Evolutionary conservation across 75 land plant genomes (phyloP), one percentile per base, ranked within the genome.

Genomic region (Ceratopteris richardii): DNA sequence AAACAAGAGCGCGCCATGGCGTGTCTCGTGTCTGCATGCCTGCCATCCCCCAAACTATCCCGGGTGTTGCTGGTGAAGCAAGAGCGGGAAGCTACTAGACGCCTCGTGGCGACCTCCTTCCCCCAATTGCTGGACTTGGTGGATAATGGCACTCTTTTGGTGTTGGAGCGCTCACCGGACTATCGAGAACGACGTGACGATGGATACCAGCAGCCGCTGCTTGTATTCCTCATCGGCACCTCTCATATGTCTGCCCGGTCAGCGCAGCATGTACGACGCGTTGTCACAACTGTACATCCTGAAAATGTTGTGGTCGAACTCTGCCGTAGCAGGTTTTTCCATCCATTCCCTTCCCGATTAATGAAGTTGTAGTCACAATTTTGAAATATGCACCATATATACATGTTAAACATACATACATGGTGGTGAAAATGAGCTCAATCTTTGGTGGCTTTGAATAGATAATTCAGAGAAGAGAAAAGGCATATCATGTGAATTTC

Each of bases 231-330:
- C 57, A 39, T 90, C 14, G 96, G 96, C 1, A 86, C 91, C 13
- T 72, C 77, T n/a, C 96, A 90, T 60, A 43, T 90, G 25, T 81
- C 87, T 11, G 21, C 31, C 17, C 51, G 71, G 10, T 83, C 87
- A 3, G 85, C 82, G 9, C 44, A 42, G 33, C 82, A 79, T 53
- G 95, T 89, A 4, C 80, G 72, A 19, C 68, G 87, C 20, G 96
- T 83, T 19, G 78, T 83, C 44, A 60, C 67, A 36, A 64, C 81
- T 0, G 61, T 90, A 44, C 73, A 60, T 54, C 96, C 96, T 17
- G 85, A 90, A 20, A 83, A 76, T 62, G 91, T 91, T 31, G 97
- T 86, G 23, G 91, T 86, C 10, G 97, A 91, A 73, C 97, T 91
- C 36, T 91, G 97, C 60, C 69, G 90, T 61, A 91, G 97, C 91